phyloP scores from a whole-genome alignment of 495 filamentous ascomycete species.

The Cercophora scortea region DNA sequence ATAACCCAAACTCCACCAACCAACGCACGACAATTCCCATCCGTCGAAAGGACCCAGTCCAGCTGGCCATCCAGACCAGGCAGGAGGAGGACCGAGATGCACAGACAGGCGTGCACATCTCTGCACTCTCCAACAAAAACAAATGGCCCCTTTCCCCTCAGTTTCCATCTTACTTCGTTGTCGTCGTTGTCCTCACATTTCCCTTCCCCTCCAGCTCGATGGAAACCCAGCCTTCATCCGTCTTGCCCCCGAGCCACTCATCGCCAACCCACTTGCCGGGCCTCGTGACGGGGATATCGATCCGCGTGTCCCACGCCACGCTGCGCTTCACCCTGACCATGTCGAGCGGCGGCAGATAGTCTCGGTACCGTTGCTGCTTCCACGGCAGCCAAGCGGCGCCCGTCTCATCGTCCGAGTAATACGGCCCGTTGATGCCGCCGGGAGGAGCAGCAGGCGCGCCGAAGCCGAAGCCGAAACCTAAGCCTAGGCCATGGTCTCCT shows the following conservation, averaged over 20 bases:
- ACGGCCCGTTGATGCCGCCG: too few species aligned
- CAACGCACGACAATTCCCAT: background rate
- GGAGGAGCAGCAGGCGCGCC: too few species aligned
- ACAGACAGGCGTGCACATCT: too few species aligned
- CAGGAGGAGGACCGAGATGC: background rate
- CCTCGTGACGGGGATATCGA: background rate
- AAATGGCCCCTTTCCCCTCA: background rate
- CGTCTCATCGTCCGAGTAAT: too few species aligned
- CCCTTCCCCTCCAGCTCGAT: conserved; percentile 1
- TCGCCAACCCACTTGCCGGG: conserved; percentile 1
- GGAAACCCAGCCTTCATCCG: conserved; percentile 2
- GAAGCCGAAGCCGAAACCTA: too few species aligned
- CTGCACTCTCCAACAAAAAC: background rate
- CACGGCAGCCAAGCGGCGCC: too few species aligned
- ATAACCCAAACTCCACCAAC: background rate
- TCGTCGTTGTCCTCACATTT: background rate
- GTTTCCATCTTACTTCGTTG: background rate
- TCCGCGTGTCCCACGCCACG: conserved; percentile 6
- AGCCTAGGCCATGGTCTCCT: conserved; percentile 19
- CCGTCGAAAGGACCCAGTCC: background rate
- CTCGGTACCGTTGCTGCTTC: background rate
- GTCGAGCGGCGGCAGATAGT: background rate
- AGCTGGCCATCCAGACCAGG: conserved; percentile 4
- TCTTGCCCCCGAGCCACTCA: background rate
- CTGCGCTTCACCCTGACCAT: conserved; percentile 3